Percentiles rank a stretch among this genome's conserved stretches.
These are phyloP conservation scores for Rosellinia necatrix DNA, from an alignment of 2,329 filamentous ascomycete species.

Conservation along the genomic window DNA sequence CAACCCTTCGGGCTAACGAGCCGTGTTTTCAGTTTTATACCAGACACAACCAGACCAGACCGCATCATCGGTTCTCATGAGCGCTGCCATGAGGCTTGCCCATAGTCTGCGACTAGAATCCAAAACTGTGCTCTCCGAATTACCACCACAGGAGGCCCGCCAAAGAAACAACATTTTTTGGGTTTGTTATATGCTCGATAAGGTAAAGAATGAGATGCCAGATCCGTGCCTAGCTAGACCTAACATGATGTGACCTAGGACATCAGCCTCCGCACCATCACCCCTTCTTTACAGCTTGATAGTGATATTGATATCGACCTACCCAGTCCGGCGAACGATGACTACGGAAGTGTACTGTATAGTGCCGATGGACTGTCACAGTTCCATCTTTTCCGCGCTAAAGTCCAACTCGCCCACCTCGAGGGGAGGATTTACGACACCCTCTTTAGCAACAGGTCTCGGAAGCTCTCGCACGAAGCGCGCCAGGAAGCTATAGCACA, in stretches of 20 bases:
- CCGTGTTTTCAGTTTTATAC: conserved; percentile 39
- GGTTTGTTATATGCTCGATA: conserved; percentile 48
- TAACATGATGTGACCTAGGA: conserved; percentile 37
- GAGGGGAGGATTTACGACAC: conserved; percentile 49
- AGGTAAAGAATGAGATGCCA: conserved; percentile 34
- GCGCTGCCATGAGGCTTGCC: conserved; percentile 46
- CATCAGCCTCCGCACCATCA: conserved; percentile 44
- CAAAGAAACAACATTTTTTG: conserved; percentile 47
- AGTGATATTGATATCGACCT: conserved; percentile 48
- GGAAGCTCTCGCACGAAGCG: conserved; percentile 34
- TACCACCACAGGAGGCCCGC: conserved; percentile 39
- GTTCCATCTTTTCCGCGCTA: conserved; percentile 47
- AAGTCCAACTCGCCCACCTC: conserved; percentile 47
- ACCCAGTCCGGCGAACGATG: conserved; percentile 37
- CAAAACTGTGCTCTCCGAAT: conserved; percentile 31
- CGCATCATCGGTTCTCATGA: conserved; percentile 45
- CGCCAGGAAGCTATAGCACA: conserved; percentile 38
- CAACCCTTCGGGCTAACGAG: conserved; percentile 5
- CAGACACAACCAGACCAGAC: conserved; percentile 45
- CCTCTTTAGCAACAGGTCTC: conserved; percentile 42
- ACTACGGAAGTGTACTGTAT: conserved; percentile 43
- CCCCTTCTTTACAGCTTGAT: conserved; percentile 47
- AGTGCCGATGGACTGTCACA: conserved; percentile 41
- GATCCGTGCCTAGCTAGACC: neutral
- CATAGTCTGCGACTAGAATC: conserved; percentile 45